Conservation (phyloP, 805 yeast genomes). For the Metschnikowia vanudenii region DNA sequence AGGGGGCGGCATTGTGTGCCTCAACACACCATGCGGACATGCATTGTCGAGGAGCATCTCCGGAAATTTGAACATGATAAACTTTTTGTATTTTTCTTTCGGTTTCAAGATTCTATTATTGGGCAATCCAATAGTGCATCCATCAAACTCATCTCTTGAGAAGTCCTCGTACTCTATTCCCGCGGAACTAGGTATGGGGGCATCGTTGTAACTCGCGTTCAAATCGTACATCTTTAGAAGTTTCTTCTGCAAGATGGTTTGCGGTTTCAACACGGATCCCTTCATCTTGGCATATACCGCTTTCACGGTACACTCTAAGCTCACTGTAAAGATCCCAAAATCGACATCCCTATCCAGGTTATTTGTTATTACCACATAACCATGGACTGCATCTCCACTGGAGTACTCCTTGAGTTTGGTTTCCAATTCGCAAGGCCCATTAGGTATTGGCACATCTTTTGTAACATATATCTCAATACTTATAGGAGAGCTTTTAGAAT, state of each 20-base stretch:
- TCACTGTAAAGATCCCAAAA: slow-evolving; percentile 41
- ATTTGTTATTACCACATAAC: slow-evolving; percentile 49
- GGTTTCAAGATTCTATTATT: slow-evolving; percentile 50
- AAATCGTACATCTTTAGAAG: slow-evolving; percentile 60
- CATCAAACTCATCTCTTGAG: slow-evolving; percentile 45
- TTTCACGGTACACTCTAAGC: slow-evolving; percentile 36
- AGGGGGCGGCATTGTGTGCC: slow-evolving; percentile 45
- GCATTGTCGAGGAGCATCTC: slow-evolving; percentile 49
- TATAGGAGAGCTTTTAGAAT: slow-evolving; percentile 40
- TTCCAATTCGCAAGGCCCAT: slow-evolving; percentile 39
- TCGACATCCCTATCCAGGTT: slow-evolving; percentile 43
- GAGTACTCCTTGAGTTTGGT: slow-evolving; percentile 46
- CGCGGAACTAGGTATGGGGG: slow-evolving; percentile 51
- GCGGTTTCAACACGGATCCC: slow-evolving; percentile 21
- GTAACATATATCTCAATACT: slow-evolving; percentile 52
- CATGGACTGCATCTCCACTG: slow-evolving; percentile 42
- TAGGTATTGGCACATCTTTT: slow-evolving; percentile 50
- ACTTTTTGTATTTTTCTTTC: slow-evolving; percentile 51
- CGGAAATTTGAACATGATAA: slow-evolving; percentile 59
- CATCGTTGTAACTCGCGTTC: slow-evolving; percentile 53
- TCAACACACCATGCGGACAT: slow-evolving; percentile 44
- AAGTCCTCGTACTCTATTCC: slow-evolving; percentile 46
- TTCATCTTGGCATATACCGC: slow-evolving; percentile 24
- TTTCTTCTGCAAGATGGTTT: slow-evolving; percentile 43
- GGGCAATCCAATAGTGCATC: slow-evolving; percentile 49